Base-by-base conservation (phyloP, 148 eudicot genomes). In the Simmondsia chinensis region DNA sequence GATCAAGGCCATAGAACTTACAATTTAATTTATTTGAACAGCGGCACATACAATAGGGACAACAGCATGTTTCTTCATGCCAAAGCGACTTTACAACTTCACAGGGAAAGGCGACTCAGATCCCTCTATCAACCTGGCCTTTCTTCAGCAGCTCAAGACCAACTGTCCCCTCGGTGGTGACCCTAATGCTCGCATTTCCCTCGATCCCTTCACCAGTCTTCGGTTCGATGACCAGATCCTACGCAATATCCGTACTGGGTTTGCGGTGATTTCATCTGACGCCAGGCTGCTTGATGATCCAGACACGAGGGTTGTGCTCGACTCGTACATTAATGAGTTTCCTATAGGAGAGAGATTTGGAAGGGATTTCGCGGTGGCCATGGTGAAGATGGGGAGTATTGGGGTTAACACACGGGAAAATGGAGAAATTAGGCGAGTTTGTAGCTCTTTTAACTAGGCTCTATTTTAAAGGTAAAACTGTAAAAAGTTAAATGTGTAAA, bases 41-140 rank as follows among this genome's bases (percentile, higher is more conserved):
- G 79, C 70, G 47, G 79, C 84, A 29, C 84, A 77, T 37, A 73
- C 84, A 7, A 73, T 77, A 13, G 84, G 84, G 18, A 77, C 76
- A 16, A 63, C 84, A 11, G 79, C 79, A 16, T 77, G 84, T 39
- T 77, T 77, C 71, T 77, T 77, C 73, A 70, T 77, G 73, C 64
- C 58, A 26, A 22, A 54, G 17, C 48, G 87, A 57, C 71, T 79
- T 0, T 79, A 79, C 79, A 56, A 62, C 14, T 75, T 72, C 42
- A 9, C 39, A 0, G 48, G 71, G 2, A 22, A 25, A n/a, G 73
- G 81, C 4, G 76, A 64, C 18, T 33, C 73, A 2, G 87, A 79
- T 48, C 74, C 79, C 14, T 39, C 82, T 6, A 75, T 79, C 23
- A 53, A 63, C 62, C 73, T 71, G 0, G 9, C 4, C 1, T 59